These are phyloP conservation scores for Hyparrhenia diplandra DNA, from an alignment of 176 grass and related monocot genomes.

Conservation along the genomic window DNA sequence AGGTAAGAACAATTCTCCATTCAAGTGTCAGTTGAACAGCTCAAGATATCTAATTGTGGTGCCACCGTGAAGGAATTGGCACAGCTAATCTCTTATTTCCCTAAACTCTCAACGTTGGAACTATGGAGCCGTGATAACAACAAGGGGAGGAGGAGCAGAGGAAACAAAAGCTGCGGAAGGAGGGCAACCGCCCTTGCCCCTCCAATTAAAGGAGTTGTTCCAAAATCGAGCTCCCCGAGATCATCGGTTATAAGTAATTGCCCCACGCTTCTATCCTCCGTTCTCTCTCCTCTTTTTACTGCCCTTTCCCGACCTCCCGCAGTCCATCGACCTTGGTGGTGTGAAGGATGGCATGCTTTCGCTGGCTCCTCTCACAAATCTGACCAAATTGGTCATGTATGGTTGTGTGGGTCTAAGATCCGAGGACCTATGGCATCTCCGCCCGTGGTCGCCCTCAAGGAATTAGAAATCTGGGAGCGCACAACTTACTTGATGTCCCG, in stretches of 20 bases:
- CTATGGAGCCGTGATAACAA: background rate
- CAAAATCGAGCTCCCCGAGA: background rate
- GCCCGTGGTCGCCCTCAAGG: background rate
- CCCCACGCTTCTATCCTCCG: background rate
- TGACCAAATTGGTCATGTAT: rapidly evolving
- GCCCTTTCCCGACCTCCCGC: background rate
- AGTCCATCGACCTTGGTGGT: rapidly evolving
- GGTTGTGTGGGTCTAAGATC: rapidly evolving
- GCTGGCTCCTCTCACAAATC: background rate
- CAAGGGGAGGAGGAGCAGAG: no score
- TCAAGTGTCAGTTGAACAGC: background rate
- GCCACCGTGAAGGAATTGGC: background rate
- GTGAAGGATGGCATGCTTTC: background rate
- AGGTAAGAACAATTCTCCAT: background rate
- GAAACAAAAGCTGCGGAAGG: no score
- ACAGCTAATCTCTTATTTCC: background rate
- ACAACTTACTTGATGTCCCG: background rate
- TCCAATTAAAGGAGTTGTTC: background rate
- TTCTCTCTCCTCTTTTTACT: background rate
- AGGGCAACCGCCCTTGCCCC: no score
- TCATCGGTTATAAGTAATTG: rapidly evolving
- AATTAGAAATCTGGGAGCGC: rapidly evolving
- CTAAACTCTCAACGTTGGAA: background rate
- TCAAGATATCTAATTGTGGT: rapidly evolving
- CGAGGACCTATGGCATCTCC: background rate